phyloP scores from a whole-genome alignment of 495 filamentous ascomycete genomes.

The Extremus antarcticus region DNA sequence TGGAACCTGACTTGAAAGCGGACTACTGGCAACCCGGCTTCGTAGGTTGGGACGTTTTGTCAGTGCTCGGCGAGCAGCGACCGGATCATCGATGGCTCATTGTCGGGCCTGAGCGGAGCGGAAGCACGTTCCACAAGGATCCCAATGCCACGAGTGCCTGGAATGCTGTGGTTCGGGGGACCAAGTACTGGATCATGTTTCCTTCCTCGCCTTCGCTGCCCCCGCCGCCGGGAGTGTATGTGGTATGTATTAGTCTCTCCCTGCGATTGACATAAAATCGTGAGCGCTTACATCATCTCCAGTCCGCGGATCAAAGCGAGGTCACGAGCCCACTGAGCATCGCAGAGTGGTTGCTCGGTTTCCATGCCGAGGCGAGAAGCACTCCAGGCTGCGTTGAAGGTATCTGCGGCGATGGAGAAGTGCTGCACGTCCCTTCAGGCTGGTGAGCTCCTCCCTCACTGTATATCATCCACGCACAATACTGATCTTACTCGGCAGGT shows the following conservation, averaged over 20 bases:
- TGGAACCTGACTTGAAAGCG: constrained; percentile 34
- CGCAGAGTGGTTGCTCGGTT: constrained; percentile 86
- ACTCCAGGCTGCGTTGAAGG: constrained; percentile 77
- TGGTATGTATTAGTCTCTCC: constrained; percentile 25
- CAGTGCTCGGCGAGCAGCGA: constrained; percentile 63
- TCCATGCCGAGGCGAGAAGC: constrained; percentile 75
- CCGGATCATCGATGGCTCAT: constrained; percentile 92
- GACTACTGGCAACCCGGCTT: constrained; percentile 77
- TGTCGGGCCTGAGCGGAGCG: constrained; percentile 77
- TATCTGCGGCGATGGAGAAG: constrained; percentile 75
- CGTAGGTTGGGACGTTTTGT: constrained; percentile 84
- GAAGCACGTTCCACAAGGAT: constrained; percentile 92
- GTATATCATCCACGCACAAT: neutral
- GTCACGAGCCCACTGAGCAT: constrained; percentile 92
- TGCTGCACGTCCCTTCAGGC: constrained; percentile 82
- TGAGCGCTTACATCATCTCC: neutral
- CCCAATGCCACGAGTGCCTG: constrained; percentile 74
- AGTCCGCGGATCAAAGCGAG: constrained; percentile 78
- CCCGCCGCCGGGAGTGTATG: constrained; percentile 79
- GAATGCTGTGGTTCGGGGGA: constrained; percentile 86
- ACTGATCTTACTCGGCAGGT: constrained; percentile 27
- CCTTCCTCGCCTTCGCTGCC: constrained; percentile 49
- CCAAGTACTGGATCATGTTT: constrained; percentile 99
- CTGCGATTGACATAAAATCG: neutral
- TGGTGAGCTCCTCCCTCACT: constrained; percentile 39